These are phyloP conservation scores for Populus hybrid DNA, from an alignment of 441 rosid species.

Conservation along the genomic window DNA sequence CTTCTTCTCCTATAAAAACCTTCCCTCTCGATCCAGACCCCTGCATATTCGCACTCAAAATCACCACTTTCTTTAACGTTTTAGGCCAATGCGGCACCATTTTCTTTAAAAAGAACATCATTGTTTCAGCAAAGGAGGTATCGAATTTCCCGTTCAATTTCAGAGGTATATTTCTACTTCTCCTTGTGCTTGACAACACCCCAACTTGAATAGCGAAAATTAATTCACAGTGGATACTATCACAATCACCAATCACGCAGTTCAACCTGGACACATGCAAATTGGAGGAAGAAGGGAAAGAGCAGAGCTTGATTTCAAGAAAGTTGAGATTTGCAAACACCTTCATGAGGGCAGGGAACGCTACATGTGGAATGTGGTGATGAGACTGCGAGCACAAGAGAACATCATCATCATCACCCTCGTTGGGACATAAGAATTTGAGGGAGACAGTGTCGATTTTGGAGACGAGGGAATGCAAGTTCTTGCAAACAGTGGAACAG, in stretches of 20 bases:
- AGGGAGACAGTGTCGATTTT: neutral
- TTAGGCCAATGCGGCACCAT: neutral
- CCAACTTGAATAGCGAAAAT: neutral
- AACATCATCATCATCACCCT: neutral
- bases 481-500: neutral
- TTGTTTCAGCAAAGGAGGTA: neutral
- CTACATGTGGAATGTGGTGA: neutral
- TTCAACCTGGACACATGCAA: neutral
- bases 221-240: neutral
- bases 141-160: neutral
- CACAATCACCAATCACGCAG: neutral
- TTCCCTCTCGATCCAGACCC: neutral
- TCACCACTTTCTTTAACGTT: neutral
- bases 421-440: neutral
- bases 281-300: neutral
- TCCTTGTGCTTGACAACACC: neutral
- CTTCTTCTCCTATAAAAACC: neutral
- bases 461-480: neutral
- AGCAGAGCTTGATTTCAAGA: neutral
- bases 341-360: neutral
- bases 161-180: neutral
- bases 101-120: neutral
- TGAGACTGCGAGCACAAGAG: neutral
- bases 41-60: neutral
- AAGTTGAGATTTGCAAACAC: neutral